Evolutionary conservation across 352 stramenopile genomes (phyloP).

Genomic region (Thraustochytrium striatum): DNA sequence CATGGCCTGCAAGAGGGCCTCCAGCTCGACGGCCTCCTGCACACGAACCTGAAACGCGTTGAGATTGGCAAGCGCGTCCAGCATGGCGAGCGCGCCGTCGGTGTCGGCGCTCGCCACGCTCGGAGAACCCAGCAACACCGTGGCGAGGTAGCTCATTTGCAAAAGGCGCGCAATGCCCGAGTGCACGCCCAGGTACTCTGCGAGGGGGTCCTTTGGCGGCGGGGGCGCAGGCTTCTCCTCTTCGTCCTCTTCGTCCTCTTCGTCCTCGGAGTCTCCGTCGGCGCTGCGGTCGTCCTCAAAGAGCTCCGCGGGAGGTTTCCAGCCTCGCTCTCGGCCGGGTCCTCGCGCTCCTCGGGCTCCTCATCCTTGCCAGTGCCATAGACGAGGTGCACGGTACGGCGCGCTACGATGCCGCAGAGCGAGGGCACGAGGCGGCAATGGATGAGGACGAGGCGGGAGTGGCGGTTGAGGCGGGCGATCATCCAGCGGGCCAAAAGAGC

Average conservation of each 20-base stretch:
- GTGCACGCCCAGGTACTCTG: slow-evolving; percentile 5
- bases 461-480: not conserved
- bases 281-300: no score
- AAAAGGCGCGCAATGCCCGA: slow-evolving; percentile 19
- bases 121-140: not conserved
- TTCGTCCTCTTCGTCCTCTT: not conserved
- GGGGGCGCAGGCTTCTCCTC: not conserved
- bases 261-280: no score
- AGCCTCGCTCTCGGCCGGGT: not conserved
- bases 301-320: no score
- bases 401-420: slow-evolving; percentile 7
- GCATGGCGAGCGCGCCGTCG: not conserved
- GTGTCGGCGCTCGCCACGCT: not conserved
- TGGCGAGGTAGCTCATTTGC: slow-evolving; percentile 30
- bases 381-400: not conserved
- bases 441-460: not conserved
- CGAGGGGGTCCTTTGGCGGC: not conserved
- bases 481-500: not conserved
- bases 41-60: slow-evolving; percentile 40
- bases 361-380: slow-evolving; percentile 13
- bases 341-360: not conserved
- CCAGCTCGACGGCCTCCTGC: slow-evolving; percentile 29
- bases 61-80: slow-evolving; percentile 21
- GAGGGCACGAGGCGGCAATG: not conserved
- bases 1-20: slow-evolving; percentile 1